Base-by-base conservation (phyloP, 306 rosid genomes). In the Cucurbita pepo region DNA sequence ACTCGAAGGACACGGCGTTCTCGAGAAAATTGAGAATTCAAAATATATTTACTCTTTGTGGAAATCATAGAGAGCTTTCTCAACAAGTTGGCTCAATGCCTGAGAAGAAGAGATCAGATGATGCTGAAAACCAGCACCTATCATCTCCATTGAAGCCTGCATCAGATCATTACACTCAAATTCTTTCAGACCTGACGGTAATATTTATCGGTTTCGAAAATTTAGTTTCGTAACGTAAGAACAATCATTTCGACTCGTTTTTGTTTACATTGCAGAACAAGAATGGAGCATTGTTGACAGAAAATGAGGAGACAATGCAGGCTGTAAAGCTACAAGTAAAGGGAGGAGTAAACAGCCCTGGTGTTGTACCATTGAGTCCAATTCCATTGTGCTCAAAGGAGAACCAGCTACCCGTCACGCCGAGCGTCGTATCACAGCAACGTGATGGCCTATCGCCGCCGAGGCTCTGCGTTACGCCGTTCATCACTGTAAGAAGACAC, bases 1-100 rank as follows among this genome's bases (percentile, higher is more conserved):
- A 36, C 62, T 25, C 75, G 0, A 85, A 83, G 75, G 90, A 89
- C 13, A 41, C 77, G 0, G 84, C 69, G 5, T 81, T 86, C 48
- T 79, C 78, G 12, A 83, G 93, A 78, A 64, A 80, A 8, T 22
- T 85, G 69, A 85, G 97, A 71, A 91, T 95, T 52, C 92, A 88
- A 51, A 95, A 86, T 47, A 95, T 95, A 77, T 95, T 95, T 75
- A 85, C 99, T 55, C 92, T 95, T 18, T 95, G 99, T 81, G 99
- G 99, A 47, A 91, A 89, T 79, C 85, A 91, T 36, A 91, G 97
- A 80, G 96, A 91, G 77, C 88, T 95, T 21, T 85, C 95, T 4
- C 96, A 88, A 40, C 81, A 81, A 53, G 72, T 79, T 64, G 73
- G 85, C 50, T 89, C 89, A 50, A 21, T 77, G 8, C 81, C 88